These are phyloP conservation scores for Allantophomopsis cytisporea DNA, from an alignment of 2,329 filamentous ascomycete genomes.

Conservation along the genomic window DNA sequence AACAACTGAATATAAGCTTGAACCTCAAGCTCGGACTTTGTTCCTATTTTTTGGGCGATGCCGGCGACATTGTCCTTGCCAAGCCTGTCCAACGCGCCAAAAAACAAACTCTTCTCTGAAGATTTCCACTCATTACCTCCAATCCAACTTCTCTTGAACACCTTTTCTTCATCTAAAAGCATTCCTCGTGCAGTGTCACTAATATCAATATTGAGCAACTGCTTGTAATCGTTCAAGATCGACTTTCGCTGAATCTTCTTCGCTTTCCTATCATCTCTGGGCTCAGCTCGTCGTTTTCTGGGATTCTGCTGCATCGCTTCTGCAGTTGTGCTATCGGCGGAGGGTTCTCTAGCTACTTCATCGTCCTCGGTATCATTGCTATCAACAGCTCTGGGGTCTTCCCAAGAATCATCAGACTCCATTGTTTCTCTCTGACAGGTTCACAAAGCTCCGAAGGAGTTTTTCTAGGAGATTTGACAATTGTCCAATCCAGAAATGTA, in stretches of 20 bases:
- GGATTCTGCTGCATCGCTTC: neutral
- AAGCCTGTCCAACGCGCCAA: conserved; percentile 46
- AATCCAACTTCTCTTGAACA: conserved; percentile 38
- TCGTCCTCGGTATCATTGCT: too few relatives aligned
- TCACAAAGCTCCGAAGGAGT: too few relatives aligned
- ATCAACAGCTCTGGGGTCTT: too few relatives aligned
- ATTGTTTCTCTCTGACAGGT: too few relatives aligned
- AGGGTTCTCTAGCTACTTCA: too few relatives aligned
- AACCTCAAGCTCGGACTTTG: conserved; percentile 66
- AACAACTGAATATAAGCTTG: conserved; percentile 55
- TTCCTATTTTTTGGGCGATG: conserved; percentile 49
- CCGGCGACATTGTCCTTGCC: conserved; percentile 47
- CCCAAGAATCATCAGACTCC: too few relatives aligned
- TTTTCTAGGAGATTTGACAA: too few relatives aligned
- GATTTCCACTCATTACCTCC: conserved; percentile 59
- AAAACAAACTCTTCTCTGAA: conserved; percentile 59
- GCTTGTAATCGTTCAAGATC: conserved; percentile 35
- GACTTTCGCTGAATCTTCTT: conserved; percentile 18
- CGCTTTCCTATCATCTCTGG: conserved; percentile 5
- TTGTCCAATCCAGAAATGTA: too few relatives aligned
- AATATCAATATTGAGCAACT: conserved; percentile 42
- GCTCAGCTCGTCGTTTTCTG: conserved; percentile 10
- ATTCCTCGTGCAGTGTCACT: conserved; percentile 28
- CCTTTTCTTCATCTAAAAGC: conserved; percentile 14
- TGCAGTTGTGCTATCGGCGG: too few relatives aligned